Base-by-base conservation (phyloP, 2,329 filamentous ascomycete genomes). In the Escovopsis sp. region DNA sequence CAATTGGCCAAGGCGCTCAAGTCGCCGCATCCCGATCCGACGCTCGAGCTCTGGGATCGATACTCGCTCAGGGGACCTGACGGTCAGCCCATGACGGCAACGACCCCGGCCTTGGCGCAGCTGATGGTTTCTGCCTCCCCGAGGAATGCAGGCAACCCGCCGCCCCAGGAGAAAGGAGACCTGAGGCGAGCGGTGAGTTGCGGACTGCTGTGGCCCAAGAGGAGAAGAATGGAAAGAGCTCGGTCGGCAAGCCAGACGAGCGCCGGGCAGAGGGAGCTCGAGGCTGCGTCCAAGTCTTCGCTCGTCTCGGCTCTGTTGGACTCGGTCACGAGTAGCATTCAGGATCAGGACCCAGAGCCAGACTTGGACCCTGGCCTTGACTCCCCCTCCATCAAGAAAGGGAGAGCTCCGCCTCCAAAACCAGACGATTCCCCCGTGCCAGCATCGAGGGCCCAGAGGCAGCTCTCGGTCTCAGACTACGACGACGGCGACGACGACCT, bases 1-100 rank as follows among this genome's bases (percentile, higher is more conserved):
- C 68, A 70, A 47, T 60, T 80, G 35, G 70, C 72, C 33, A 66
- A 71, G 41, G 66, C 74, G 1, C 59, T 84, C 35, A 78, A 72
- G 48, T 81, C 80, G 1, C 79, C 79, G 11, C 74, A 81, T 48
- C 71, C 77, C 29, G 82, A 88, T 52, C 80, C 84, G 32, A 81
- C 81, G 2, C 61, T 80, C 29, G 81, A 88, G 48, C 61, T 88
- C 2, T 89, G 84, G 84, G 83, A 82, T 50, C 76, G 81, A 40
- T 86, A 84, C 54, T 73, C 81, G 32, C 60, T 76, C 13, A 58
- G 54, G 32, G 55, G 41, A 62, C 46, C 48, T 24, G 67, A 52
- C 64, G 69, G 47, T 58, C 61, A 41, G 56, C 65, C 12, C 59
- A 68, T 46, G 50, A 60, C 40, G 58, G 60, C 36, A 35, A 58